phyloP scores from a whole-genome alignment of 176 grass and related monocot species.

The Urochloa ruziziensis region DNA sequence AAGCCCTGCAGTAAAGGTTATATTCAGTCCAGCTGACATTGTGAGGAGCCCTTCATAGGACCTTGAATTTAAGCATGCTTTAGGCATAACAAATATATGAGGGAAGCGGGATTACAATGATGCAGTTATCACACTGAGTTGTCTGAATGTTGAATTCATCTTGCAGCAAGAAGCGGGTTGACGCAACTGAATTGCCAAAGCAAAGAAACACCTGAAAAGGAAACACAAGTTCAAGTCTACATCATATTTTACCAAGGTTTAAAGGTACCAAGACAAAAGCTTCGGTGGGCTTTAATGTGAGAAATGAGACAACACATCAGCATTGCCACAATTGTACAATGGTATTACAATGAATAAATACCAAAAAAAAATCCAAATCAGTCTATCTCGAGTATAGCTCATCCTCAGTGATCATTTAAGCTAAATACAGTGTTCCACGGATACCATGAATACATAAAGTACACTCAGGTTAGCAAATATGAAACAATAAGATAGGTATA shows the following conservation, averaged over 20 bases:
- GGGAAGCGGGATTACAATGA: slow-evolving; percentile 59
- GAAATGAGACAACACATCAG: not conserved
- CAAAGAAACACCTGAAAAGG: slow-evolving; percentile 81
- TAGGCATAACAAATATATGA: slow-evolving; percentile 20
- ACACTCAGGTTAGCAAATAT: not conserved
- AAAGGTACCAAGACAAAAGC: not conserved
- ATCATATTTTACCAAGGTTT: not conserved
- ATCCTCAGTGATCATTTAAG: not conserved
- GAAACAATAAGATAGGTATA: slow-evolving; percentile 1
- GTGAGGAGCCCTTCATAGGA: slow-evolving; percentile 61
- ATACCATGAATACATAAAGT: slow-evolving; percentile 3
- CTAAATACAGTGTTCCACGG: not conserved
- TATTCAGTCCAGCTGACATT: not conserved
- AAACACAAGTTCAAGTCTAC: not conserved
- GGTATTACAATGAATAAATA: not conserved
- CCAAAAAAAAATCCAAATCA: not conserved
- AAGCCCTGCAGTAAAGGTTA: slow-evolving; percentile 66
- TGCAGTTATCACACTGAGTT: slow-evolving; percentile 98
- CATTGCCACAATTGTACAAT: not conserved
- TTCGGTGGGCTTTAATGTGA: not conserved
- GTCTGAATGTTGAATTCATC: slow-evolving; percentile 99
- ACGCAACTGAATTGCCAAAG: slow-evolving; percentile 96
- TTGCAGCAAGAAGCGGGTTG: slow-evolving; percentile 97
- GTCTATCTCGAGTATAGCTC: not conserved
- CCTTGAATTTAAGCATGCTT: not conserved